phyloP scores from a whole-genome alignment of 441 rosid species.

The Jatropha podagrica region DNA sequence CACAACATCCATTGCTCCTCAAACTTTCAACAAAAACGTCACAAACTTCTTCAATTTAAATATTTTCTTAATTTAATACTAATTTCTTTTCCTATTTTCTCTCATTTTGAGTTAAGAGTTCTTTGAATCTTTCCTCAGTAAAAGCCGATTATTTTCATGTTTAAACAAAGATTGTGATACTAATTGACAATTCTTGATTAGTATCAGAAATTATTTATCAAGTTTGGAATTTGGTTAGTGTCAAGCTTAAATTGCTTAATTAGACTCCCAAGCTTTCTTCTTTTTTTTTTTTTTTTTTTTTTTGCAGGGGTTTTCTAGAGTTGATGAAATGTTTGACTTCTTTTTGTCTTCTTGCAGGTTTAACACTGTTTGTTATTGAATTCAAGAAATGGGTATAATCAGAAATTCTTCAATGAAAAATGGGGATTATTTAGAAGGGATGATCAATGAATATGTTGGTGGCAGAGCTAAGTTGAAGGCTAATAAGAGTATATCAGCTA shows the following conservation, averaged over 20 bases:
- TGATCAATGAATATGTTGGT: conserved; percentile 61
- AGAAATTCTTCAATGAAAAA: conserved; percentile 54
- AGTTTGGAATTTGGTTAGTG: conserved; percentile 12
- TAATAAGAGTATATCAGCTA: conserved; percentile 40
- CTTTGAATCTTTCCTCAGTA: neutral
- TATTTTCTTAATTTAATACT: neutral
- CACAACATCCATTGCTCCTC: conserved; percentile 37
- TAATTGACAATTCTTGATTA: neutral
- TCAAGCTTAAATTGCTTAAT: neutral
- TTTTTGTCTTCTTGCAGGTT: conserved; percentile 19
- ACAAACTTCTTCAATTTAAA: conserved; percentile 5
- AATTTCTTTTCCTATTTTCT: conserved; percentile 3
- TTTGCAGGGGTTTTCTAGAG: conserved; percentile 15
- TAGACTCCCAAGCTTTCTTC: neutral
- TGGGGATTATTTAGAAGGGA: conserved; percentile 76
- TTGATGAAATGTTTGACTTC: conserved; percentile 6
- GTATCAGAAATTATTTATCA: neutral
- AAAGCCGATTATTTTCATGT: neutral
- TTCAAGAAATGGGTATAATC: conserved; percentile 55
- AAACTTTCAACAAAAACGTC: conserved; percentile 13
- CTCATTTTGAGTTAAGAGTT: conserved; percentile 11
- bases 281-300: neutral
- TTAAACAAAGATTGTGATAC: conserved; percentile 2
- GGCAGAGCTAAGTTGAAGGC: conserved; percentile 46
- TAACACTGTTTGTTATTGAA: neutral